Conservation (phyloP, 1,284 basidiomycete genomes). For the Sanghuangporus baumii region DNA sequence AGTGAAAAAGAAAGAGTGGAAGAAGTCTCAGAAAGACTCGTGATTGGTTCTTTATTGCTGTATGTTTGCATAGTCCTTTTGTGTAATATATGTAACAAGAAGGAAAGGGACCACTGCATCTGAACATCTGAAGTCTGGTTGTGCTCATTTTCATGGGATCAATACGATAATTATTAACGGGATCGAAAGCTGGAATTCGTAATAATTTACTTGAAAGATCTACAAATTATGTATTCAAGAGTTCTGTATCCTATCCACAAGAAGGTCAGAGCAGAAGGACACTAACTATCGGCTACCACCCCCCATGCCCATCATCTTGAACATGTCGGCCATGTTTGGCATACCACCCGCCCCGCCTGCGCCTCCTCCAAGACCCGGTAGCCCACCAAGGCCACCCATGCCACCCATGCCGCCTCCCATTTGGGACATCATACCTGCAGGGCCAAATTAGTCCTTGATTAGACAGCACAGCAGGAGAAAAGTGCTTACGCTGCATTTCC, state of each 20-base stretch:
- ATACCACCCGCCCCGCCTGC: slow-evolving; percentile 36
- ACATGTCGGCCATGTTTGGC: slow-evolving; percentile 68
- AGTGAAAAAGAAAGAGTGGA: slow-evolving; percentile 62
- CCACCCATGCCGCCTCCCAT: slow-evolving; percentile 68
- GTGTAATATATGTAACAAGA: no score
- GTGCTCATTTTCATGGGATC: no score
- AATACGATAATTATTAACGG: no score
- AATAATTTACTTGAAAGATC: background rate
- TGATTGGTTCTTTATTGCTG: background rate
- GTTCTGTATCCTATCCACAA: slow-evolving; percentile 18
- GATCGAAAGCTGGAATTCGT: background rate
- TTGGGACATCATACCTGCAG: slow-evolving; percentile 74
- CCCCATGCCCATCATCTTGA: slow-evolving; percentile 85
- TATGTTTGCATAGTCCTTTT: no score
- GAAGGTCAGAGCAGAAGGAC: slow-evolving; percentile 14
- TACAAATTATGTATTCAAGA: slow-evolving; percentile 10
- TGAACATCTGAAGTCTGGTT: no score
- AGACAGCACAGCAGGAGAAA: slow-evolving; percentile 3
- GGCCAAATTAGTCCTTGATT: slow-evolving; percentile 14
- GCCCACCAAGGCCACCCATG: slow-evolving; percentile 50
- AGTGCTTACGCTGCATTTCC: slow-evolving; percentile 71
- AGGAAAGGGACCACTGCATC: no score
- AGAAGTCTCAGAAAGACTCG: slow-evolving; percentile 30
- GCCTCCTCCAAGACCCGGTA: slow-evolving; percentile 40
- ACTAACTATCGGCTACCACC: slow-evolving; percentile 27